Evolutionary conservation across 2,329 filamentous ascomycete genomes (phyloP).

Genomic region (Penicillium sp.): DNA sequence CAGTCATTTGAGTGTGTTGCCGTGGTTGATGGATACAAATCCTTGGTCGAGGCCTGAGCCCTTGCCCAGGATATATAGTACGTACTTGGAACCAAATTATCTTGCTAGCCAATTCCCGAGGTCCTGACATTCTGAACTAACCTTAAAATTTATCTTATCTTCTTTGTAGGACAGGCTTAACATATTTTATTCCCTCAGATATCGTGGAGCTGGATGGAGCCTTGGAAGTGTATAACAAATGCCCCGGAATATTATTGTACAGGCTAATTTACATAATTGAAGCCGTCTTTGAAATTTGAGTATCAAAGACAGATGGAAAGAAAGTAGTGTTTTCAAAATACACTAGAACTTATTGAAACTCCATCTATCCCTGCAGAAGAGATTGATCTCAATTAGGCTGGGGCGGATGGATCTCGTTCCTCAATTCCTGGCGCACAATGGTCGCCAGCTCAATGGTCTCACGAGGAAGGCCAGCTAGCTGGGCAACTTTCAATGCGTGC

Average conservation of each 20-base stretch:
- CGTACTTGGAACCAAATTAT: too few species aligned
- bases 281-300: neutral
- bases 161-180: too few species aligned
- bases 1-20: too few species aligned
- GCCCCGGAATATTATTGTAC: neutral
- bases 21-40: too few species aligned
- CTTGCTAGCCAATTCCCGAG: too few species aligned
- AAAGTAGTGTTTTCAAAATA: neutral
- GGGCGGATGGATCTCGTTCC: neutral
- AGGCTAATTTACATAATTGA: neutral
- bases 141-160: too few species aligned
- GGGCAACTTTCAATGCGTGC: conserved; percentile 93
- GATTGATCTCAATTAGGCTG: neutral
- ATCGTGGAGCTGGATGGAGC: too few species aligned
- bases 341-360: neutral
- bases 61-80: too few species aligned
- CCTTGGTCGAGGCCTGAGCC: too few species aligned
- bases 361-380: neutral
- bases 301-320: neutral
- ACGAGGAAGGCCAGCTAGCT: conserved; percentile 77
- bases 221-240: too few species aligned
- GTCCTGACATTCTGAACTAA: too few species aligned
- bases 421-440: conserved; percentile 51
- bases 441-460: conserved; percentile 69
- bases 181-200: too few species aligned